These are phyloP conservation scores for Pestalotiopsis sp. DNA, from an alignment of 2,329 filamentous ascomycete genomes.

Conservation along the genomic window DNA sequence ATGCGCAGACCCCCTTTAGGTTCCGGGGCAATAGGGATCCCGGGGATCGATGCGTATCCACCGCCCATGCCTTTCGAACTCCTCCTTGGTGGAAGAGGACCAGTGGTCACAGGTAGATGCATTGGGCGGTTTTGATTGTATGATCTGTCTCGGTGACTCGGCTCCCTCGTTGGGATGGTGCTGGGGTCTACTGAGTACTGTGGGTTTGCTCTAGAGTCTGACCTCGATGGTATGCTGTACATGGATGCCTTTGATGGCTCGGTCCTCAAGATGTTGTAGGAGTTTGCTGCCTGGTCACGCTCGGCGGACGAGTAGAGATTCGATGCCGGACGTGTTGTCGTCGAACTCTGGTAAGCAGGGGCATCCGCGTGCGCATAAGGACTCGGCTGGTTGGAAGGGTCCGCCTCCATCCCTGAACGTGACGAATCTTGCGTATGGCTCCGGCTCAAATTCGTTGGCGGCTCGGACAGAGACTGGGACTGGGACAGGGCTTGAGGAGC, in stretches of 20 bases:
- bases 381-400: conserved; percentile 24
- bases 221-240: conserved; percentile 57
- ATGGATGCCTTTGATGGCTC: conserved; percentile 62
- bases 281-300: conserved; percentile 36
- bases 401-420: conserved; percentile 26
- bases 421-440: conserved; percentile 22
- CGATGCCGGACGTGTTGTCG: conserved; percentile 32
- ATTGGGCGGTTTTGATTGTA: conserved; percentile 66
- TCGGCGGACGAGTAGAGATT: conserved; percentile 32
- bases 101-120: conserved; percentile 52
- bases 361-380: conserved; percentile 25
- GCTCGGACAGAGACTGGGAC: conserved; percentile 15
- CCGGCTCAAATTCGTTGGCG: conserved; percentile 22
- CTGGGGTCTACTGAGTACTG: conserved; percentile 55
- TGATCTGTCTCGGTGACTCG: conserved; percentile 68
- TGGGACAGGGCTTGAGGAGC: conserved; percentile 21
- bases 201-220: conserved; percentile 63
- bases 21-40: conserved; percentile 41
- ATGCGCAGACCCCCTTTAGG: conserved; percentile 40
- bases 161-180: conserved; percentile 64
- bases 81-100: conserved; percentile 72
- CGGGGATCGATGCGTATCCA: conserved; percentile 50
- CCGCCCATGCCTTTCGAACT: conserved; percentile 73
- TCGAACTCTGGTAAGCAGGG: conserved; percentile 27
- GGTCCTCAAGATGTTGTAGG: conserved; percentile 50